phyloP scores from a whole-genome alignment of 192 early-diverging fungal species.

The Spizellomyces punctatus region DNA sequence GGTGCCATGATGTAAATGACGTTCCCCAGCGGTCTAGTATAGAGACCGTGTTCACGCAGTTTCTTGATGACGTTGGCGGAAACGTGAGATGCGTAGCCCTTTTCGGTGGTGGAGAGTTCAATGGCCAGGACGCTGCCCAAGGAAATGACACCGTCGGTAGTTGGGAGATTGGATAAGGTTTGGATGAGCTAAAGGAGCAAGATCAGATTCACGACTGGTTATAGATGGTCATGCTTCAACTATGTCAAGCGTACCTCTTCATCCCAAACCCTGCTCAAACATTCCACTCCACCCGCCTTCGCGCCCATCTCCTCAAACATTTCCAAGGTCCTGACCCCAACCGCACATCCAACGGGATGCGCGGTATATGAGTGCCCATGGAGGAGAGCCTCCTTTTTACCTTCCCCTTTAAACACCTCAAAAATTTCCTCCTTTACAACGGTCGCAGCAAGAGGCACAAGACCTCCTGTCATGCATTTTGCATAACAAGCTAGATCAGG shows the following conservation, averaged over 20 bases:
- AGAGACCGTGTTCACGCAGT: constrained; percentile 52
- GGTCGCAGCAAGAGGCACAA: constrained; percentile 71
- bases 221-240: neutral
- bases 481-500: constrained; percentile 81
- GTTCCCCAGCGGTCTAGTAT: constrained; percentile 73
- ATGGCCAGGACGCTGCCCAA: constrained; percentile 73
- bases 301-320: constrained; percentile 42
- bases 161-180: constrained; percentile 54
- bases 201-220: neutral
- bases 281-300: constrained; percentile 16
- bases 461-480: constrained; percentile 75
- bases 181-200: constrained; percentile 28
- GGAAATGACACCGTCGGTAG: constrained; percentile 66
- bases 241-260: constrained; percentile 25
- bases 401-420: constrained; percentile 62
- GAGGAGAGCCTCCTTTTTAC: constrained; percentile 70
- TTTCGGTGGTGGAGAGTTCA: constrained; percentile 41
- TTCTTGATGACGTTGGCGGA: constrained; percentile 38
- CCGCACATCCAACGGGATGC: constrained; percentile 77
- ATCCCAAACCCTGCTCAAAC: constrained; percentile 50
- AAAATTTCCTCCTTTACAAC: constrained; percentile 66
- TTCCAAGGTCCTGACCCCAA: constrained; percentile 61
- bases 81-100: constrained; percentile 54
- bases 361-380: constrained; percentile 87
- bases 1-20: constrained; percentile 75